A percentile compares a stretch with the other conserved stretches of the same genome.
phyloP scores from a whole-genome alignment of 2,329 filamentous ascomycete genomes.

The Balansia obtecta region DNA sequence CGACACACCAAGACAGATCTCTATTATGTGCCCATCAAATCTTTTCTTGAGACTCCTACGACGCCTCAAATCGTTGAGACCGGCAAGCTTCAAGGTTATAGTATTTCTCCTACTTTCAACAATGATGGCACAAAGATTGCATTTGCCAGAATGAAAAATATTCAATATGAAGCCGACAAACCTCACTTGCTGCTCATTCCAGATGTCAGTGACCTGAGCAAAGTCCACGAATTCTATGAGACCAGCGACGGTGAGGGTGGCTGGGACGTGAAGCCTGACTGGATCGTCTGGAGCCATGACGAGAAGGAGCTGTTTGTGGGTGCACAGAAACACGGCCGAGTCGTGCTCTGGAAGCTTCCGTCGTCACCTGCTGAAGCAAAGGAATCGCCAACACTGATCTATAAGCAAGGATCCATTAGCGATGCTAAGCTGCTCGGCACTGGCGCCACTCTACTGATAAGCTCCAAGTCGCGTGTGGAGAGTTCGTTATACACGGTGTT shows the following conservation, averaged over 20 bases:
- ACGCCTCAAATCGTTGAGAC: constrained; percentile 39
- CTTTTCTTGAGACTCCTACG: constrained; percentile 43
- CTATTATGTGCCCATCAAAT: constrained; percentile 56
- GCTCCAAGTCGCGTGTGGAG: constrained; percentile 56
- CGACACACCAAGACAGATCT: constrained; percentile 73
- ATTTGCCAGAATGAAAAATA: constrained; percentile 66
- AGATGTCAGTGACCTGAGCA: constrained; percentile 43
- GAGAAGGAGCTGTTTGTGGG: constrained; percentile 57
- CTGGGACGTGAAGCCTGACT: constrained; percentile 48
- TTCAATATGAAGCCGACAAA: constrained; percentile 68
- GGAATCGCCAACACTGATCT: constrained; percentile 35
- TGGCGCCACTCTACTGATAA: constrained; percentile 44
- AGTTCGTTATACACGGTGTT: constrained; percentile 57
- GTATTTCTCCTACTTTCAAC: constrained; percentile 58
- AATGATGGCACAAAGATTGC: constrained; percentile 57
- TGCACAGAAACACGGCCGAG: constrained; percentile 56
- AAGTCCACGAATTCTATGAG: constrained; percentile 49
- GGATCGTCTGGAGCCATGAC: constrained; percentile 43
- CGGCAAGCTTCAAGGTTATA: constrained; percentile 50
- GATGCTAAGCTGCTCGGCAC: constrained; percentile 40
- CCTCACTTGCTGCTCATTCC: constrained; percentile 53
- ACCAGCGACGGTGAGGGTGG: constrained; percentile 49
- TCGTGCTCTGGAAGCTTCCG: constrained; percentile 49
- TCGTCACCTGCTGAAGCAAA: constrained; percentile 37
- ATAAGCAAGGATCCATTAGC: constrained; percentile 39